Evolutionary conservation across 805 yeast genomes (phyloP), one percentile per base, ranked within the genome.

Genomic region (Zygosaccharomyces pseudorouxii): DNA sequence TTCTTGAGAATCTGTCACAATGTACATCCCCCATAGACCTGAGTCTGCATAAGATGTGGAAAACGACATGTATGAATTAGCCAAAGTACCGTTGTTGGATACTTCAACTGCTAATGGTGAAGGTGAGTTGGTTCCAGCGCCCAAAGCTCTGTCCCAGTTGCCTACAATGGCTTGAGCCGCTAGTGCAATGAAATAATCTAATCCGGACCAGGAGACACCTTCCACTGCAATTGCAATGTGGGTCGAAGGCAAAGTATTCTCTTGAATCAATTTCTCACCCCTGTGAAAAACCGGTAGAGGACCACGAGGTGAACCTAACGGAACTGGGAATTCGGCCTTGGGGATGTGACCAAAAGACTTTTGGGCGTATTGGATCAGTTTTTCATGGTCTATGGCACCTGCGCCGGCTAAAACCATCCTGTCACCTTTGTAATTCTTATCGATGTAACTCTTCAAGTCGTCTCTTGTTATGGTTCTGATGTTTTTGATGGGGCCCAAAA

Each of bases 361-460:
- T 55, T 82, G 76, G 3, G 97, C 98, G 51, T 82, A 75, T 54
- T 74, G 63, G 22, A 89, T 96, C 48, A 93, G 78, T 54, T 84
- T 82, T 6, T 83, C 86, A 70, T 93, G 99, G 59, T 88, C 80
- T 20, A 93, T 95, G 39, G 90, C 84, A 19, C 99, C 99, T 1
- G 95, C 89, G 37, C 97, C 98, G 36, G 90, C 96, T n/a, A 93
- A 75, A 1, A 93, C 98, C 98, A 93, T 93, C 62, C 98, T 77
- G 70, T 93, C 97, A 37, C 97, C 96, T 62, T 86, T 86, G 71
- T 93, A 93, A 73, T 93, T 93, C 37, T 84, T 81, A 29, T 76
- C 71, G 61, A 93, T 93, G 69, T 90, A 93, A 56, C 80, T 76
- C 48, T 79, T 81, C 63, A 93, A 75, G 66, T 93, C 97, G 5